phyloP scores from a whole-genome alignment of 2,329 filamentous ascomycete species.

The Diplocarpon mali region DNA sequence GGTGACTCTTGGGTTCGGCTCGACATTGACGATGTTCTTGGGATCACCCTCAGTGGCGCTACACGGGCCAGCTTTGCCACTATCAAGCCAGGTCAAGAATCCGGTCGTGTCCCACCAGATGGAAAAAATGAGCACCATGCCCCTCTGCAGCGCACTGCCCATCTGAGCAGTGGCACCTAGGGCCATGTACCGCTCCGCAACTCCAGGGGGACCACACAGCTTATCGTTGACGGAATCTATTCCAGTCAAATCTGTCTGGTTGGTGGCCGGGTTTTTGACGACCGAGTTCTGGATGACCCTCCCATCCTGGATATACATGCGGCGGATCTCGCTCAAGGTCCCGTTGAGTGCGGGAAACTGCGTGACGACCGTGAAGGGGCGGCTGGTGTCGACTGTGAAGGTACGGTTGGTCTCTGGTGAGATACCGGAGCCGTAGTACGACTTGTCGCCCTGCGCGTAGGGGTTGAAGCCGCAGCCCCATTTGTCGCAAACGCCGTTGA shows the following conservation, averaged over 20 bases:
- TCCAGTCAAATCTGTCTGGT: slow-evolving; percentile 31
- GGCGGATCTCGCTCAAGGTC: slow-evolving; percentile 40
- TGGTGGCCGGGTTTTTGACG: slow-evolving; percentile 33
- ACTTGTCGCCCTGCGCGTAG: slow-evolving; percentile 47
- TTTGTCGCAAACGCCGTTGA: slow-evolving; percentile 45
- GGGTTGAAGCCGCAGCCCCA: slow-evolving; percentile 52
- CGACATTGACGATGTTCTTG: slow-evolving; percentile 33
- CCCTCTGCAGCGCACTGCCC: slow-evolving; percentile 46
- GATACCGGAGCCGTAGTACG: too few relatives aligned
- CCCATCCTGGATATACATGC: slow-evolving; percentile 46
- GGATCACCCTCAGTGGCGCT: slow-evolving; percentile 42
- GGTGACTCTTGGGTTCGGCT: slow-evolving; percentile 38
- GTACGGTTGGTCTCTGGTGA: too few relatives aligned
- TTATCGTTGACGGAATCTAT: slow-evolving; percentile 37
- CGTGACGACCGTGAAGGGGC: too few relatives aligned
- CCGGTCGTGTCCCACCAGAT: slow-evolving; percentile 44
- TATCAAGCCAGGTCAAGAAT: slow-evolving; percentile 48
- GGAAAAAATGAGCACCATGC: slow-evolving; percentile 41
- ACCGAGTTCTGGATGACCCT: slow-evolving; percentile 30
- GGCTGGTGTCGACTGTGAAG: too few relatives aligned
- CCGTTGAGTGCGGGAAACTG: too few relatives aligned
- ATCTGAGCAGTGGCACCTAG: too few relatives aligned
- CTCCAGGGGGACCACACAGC: slow-evolving; percentile 46
- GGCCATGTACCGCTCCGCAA: slow-evolving; percentile 35
- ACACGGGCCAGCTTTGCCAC: slow-evolving; percentile 40